phyloP scores from a whole-genome alignment of 2,329 filamentous ascomycete genomes.

The Orbilia blumenaviensis region DNA sequence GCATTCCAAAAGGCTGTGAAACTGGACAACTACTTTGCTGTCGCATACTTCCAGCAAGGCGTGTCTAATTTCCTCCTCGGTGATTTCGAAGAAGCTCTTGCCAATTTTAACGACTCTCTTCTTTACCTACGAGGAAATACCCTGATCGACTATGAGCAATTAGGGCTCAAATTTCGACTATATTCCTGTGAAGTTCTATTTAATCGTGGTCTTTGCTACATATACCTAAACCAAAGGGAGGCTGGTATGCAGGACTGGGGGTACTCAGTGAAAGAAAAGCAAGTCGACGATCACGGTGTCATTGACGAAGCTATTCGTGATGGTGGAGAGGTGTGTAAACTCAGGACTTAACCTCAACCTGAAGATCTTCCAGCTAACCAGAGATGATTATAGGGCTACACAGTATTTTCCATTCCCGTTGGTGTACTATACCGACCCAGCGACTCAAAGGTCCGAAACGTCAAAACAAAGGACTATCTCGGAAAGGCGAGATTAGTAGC shows the following conservation, averaged over 20 bases:
- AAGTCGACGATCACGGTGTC: constrained; percentile 94
- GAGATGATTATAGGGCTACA: constrained; percentile 76
- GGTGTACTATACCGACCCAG: constrained; percentile 95
- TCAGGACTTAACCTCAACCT: too few relatives aligned
- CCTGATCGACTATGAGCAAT: constrained; percentile 96
- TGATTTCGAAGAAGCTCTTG: constrained; percentile 95
- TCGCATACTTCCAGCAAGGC: constrained; percentile 97
- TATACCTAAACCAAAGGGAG: constrained; percentile 91
- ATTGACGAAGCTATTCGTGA: constrained; percentile 97
- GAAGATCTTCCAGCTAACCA: background rate
- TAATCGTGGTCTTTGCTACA: constrained; percentile 96
- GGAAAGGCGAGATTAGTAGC: constrained; percentile 95
- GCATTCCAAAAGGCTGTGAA: constrained; percentile 91
- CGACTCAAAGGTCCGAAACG: constrained; percentile 96
- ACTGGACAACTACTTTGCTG: constrained; percentile 92
- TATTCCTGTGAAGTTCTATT: constrained; percentile 98
- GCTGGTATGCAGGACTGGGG: constrained; percentile 88
- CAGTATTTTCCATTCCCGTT: constrained; percentile 96
- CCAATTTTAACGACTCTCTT: constrained; percentile 98
- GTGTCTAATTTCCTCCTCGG: constrained; percentile 97
- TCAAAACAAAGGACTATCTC: constrained; percentile 97
- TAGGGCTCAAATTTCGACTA: constrained; percentile 93
- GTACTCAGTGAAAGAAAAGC: constrained; percentile 93
- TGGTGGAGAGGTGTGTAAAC: constrained; percentile 78
- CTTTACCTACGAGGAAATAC: constrained; percentile 94